A percentile compares a stretch with the other conserved stretches of the same genome.
phyloP scores from a whole-genome alignment of 139 green algal genomes.

The Nannochloris sp. region DNA sequence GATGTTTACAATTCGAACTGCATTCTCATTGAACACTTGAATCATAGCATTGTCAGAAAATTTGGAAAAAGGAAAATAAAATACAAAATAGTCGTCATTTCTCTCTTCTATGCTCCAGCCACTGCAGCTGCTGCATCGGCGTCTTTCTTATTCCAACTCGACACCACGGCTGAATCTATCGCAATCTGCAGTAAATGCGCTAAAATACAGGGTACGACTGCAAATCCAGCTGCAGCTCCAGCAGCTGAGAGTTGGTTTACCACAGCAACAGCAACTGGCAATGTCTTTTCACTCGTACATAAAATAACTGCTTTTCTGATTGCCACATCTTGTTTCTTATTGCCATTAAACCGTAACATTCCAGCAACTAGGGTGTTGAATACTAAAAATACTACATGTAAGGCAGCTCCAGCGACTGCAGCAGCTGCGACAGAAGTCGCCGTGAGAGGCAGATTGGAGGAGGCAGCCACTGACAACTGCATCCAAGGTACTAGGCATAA shows the following conservation, averaged over 20 bases:
- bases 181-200: slow-evolving; percentile 49
- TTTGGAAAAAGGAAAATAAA: background rate
- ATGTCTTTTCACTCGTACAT: slow-evolving; percentile 45
- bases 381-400: slow-evolving; percentile 43
- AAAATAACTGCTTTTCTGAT: slow-evolving; percentile 43
- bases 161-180: slow-evolving; percentile 45
- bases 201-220: slow-evolving; percentile 42
- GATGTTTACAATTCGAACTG: too few relatives aligned
- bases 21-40: too few relatives aligned
- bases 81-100: background rate
- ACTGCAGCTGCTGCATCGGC: background rate
- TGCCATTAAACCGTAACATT: slow-evolving; percentile 1
- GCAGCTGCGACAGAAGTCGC: slow-evolving; percentile 7
- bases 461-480: slow-evolving; percentile 50
- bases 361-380: slow-evolving; percentile 25
- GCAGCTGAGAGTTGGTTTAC: slow-evolving; percentile 25
- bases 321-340: slow-evolving; percentile 1
- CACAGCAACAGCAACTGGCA: slow-evolving; percentile 58
- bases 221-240: slow-evolving; percentile 26
- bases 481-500: slow-evolving; percentile 69
- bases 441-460: slow-evolving; percentile 8
- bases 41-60: background rate
- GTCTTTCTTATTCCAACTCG: slow-evolving; percentile 27
- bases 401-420: slow-evolving; percentile 19
- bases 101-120: background rate